phyloP scores from a whole-genome alignment of 257 asterid species.

The Plantago major region DNA sequence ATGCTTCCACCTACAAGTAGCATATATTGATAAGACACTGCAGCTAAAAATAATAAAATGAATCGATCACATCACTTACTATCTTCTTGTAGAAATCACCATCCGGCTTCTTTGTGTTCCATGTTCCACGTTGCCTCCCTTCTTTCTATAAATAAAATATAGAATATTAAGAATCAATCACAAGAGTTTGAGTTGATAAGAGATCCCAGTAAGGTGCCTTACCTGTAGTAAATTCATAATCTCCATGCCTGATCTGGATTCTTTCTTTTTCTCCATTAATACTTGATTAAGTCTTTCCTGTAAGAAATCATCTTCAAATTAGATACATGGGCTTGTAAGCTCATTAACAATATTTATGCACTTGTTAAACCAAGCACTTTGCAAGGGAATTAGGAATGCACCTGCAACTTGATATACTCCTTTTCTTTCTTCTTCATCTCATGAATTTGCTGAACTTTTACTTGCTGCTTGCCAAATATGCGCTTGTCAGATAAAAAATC shows the following conservation, averaged over 20 bases:
- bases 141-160: slow-evolving; percentile 65
- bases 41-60: slow-evolving; percentile 15
- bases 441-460: slow-evolving; percentile 77
- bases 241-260: slow-evolving; percentile 97
- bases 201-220: slow-evolving; percentile 17
- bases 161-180: slow-evolving; percentile 10
- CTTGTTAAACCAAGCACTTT: neutral
- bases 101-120: slow-evolving; percentile 90
- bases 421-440: slow-evolving; percentile 97
- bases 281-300: slow-evolving; percentile 95
- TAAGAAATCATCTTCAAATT: slow-evolving; percentile 17
- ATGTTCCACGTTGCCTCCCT: slow-evolving; percentile 98
- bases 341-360: slow-evolving; percentile 15
- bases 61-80: slow-evolving; percentile 43
- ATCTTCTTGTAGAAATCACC: slow-evolving; percentile 88
- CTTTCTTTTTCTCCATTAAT: slow-evolving; percentile 92
- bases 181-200: slow-evolving; percentile 4
- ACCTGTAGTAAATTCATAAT: slow-evolving; percentile 97
- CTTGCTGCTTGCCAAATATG: slow-evolving; percentile 64
- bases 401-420: slow-evolving; percentile 86
- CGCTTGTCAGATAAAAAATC: slow-evolving; percentile 11
- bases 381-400: slow-evolving; percentile 19
- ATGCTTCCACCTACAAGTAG: slow-evolving; percentile 80
- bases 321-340: slow-evolving; percentile 2
- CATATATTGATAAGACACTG: slow-evolving; percentile 14